Base-by-base conservation (phyloP, 768 basidiomycete species). In the Auricularia auricula-judae region DNA sequence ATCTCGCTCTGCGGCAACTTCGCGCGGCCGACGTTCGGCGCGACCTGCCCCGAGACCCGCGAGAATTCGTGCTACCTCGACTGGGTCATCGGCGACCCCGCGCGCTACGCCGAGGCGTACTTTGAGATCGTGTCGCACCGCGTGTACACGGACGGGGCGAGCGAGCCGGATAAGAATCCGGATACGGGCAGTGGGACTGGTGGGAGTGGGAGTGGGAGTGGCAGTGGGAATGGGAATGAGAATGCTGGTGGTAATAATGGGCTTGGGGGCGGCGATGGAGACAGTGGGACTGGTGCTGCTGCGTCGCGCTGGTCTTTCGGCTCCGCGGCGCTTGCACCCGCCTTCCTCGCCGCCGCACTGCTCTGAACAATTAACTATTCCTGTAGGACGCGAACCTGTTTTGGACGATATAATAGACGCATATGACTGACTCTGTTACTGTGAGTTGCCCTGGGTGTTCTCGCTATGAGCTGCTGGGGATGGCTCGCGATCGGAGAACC, bases 41-140 rank as follows among this genome's bases (percentile, higher is more conserved):
- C 23, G 29, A 59, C 56, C 23, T 59, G 56, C 34, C 23, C 56
- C 56, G 56, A 14, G 56, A 59, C 23, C 11, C 56, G 29, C 21
- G 56, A 59, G 34, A 59, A 59, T 29, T 59, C 56, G 23, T 59
- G 56, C 34, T 59, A 59, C 56, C 56, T 59, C 21, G 56, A 59
- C 34, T 59, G 56, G 56, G 56, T 59, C 29, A 59, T 59, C 56
- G 56, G 56, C 23, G 16, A 14, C 16, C 29, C 56, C 21, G 34
- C 23, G 23, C 11, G 14, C 29, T 59, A 59, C 56, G 1, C 5
- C 34, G 56, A 59, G 56, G 56, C 56, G 56, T 59, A 59, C 34
- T 59, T 29, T 23, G 56, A 59, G 56, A 59, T 59, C 56, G 56
- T 59, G 23, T 33, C 29, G 11, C 56, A 59, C 34, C 56, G 56